phyloP scores from a whole-genome alignment of 2,329 filamentous ascomycete genomes.

The Colletotrichum sp. region DNA sequence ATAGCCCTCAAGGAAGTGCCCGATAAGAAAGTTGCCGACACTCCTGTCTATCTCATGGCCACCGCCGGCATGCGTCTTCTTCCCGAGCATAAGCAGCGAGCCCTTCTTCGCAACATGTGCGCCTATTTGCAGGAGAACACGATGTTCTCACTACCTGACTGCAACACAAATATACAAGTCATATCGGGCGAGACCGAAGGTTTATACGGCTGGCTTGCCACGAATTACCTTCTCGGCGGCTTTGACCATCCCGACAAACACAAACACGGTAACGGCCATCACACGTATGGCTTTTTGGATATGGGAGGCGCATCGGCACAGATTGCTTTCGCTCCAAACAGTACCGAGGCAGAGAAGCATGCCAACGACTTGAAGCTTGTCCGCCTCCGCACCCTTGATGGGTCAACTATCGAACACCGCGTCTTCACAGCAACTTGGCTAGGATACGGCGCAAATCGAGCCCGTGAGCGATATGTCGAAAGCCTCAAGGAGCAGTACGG shows the following conservation, averaged over 20 bases:
- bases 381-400: constrained; percentile 83
- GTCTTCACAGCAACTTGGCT: constrained; percentile 98
- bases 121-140: constrained; percentile 79
- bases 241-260: constrained; percentile 81
- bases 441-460: constrained; percentile 95
- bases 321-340: constrained; percentile 95
- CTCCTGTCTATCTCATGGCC: constrained; percentile 92
- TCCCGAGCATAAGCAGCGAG: constrained; percentile 72
- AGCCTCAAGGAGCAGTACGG: constrained; percentile 71
- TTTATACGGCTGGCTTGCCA: constrained; percentile 95
- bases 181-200: constrained; percentile 96
- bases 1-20: constrained; percentile 85
- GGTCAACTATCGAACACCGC: constrained; percentile 77
- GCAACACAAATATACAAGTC: constrained; percentile 86
- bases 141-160: constrained; percentile 87
- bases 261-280: constrained; percentile 83
- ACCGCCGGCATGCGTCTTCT: constrained; percentile 95
- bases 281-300: constrained; percentile 96
- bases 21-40: constrained; percentile 75
- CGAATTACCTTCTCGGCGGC: constrained; percentile 91
- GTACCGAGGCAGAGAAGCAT: constrained; percentile 88
- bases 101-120: constrained; percentile 80
- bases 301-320: constrained; percentile 99
- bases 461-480: constrained; percentile 83
- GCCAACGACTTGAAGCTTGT: constrained; percentile 87